Percentiles rank a stretch among this genome's conserved stretches.
These are phyloP conservation scores for Penicillium tannophilum DNA, from an alignment of 495 filamentous ascomycete species.

Conservation along the genomic window DNA sequence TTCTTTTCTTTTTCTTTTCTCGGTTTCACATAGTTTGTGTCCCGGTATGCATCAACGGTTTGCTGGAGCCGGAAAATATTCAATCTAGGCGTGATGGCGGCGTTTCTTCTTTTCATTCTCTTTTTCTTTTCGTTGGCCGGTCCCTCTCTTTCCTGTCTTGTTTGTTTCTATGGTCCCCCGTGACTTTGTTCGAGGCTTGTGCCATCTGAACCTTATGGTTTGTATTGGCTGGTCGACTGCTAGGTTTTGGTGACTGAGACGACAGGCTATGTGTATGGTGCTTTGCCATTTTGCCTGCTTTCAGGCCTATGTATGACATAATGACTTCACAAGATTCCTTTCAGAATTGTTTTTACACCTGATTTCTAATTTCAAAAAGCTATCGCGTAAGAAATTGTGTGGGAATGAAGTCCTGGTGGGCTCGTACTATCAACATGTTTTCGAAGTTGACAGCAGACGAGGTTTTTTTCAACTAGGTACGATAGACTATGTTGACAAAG, in stretches of 20 bases:
- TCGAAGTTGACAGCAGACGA: neutral
- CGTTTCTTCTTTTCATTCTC: neutral
- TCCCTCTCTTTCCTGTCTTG: neutral
- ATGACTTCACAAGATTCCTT: constrained; percentile 3
- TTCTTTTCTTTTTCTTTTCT: constrained; percentile 13
- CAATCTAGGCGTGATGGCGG: constrained; percentile 10
- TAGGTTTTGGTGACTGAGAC: neutral
- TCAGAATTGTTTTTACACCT: neutral
- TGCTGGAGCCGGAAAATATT: constrained; percentile 9
- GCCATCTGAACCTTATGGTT: neutral
- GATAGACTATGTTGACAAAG: neutral
- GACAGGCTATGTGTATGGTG: neutral
- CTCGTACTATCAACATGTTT: neutral
- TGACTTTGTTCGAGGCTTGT: neutral
- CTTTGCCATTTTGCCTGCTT: constrained; percentile 2
- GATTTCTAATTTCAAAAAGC: neutral
- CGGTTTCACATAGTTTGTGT: constrained; percentile 2
- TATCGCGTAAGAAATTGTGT: neutral
- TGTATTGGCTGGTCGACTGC: neutral
- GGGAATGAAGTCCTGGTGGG: neutral
- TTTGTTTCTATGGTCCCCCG: neutral
- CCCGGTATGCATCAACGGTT: constrained; percentile 16
- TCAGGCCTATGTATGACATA: constrained; percentile 7
- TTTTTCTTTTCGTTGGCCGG: constrained; percentile 2
- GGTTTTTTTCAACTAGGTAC: neutral